Conservation (phyloP, 2,329 filamentous ascomycete species). For the Orbilia brochopaga region DNA sequence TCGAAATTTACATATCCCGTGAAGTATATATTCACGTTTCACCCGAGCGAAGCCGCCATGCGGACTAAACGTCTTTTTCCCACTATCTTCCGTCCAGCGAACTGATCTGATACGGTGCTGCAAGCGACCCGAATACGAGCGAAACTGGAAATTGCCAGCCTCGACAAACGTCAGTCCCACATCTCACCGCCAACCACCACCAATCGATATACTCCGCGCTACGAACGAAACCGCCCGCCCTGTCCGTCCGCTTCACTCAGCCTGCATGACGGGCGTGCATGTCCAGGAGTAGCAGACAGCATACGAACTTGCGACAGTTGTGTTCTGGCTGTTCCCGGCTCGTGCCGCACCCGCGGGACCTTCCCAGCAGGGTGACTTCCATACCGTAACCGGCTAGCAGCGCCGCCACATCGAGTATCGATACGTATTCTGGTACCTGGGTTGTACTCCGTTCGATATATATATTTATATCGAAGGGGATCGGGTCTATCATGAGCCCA, state of each 20-base stretch:
- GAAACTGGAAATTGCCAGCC: slow-evolving; percentile 41
- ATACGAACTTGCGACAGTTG: neutral
- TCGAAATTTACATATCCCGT: neutral
- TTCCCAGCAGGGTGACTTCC: too few species aligned
- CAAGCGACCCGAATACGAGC: slow-evolving; percentile 43
- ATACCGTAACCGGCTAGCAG: too few species aligned
- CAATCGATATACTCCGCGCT: slow-evolving; percentile 4
- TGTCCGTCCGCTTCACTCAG: neutral
- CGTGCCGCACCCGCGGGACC: too few species aligned
- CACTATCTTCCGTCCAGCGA: too few species aligned
- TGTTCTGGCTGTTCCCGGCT: neutral
- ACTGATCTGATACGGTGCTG: too few species aligned
- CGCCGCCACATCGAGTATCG: too few species aligned
- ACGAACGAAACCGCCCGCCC: neutral
- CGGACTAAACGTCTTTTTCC: too few species aligned
- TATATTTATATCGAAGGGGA: too few species aligned
- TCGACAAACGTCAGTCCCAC: slow-evolving; percentile 25
- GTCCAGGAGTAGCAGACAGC: neutral
- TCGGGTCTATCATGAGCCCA: slow-evolving; percentile 4
- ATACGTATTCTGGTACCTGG: too few species aligned
- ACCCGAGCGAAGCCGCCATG: too few species aligned
- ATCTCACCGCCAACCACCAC: slow-evolving; percentile 15
- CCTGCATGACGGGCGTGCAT: too few species aligned
- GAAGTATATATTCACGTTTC: neutral
- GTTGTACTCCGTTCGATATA: too few species aligned